Base-by-base conservation (phyloP, 305 asterid species). In the Fraxinus ornus region DNA sequence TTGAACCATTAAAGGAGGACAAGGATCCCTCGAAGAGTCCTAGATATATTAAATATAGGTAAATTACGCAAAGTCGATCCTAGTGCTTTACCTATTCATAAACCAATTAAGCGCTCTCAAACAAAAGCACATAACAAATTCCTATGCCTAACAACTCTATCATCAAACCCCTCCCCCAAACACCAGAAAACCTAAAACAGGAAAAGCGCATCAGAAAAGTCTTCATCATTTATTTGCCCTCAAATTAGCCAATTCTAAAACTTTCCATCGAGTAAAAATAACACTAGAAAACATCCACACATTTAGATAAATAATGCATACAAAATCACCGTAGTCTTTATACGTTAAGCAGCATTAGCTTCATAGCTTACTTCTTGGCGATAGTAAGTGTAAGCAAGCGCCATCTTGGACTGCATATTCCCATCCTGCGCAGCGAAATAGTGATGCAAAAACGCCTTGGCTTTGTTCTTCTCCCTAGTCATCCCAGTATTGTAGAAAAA, bases 381-480 rank as follows among this genome's bases (percentile, higher is more conserved):
- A 82, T 87, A 89, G 83, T 90, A 92, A 81, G 91, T 89, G 85
- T 86, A 90, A 5, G 98, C 98, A 55, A 92, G 84, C 66, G 92
- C 95, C 97, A 94, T 88, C 82, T 94, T 92, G 37, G 97, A 90
- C 91, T 94, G 98, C 97, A 89, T 89, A 93, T 94, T 93, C 33
- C 99, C 99, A 10, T 91, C 94, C 79, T 87, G 86, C 5, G 98
- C 93, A 22, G 98, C 98, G 81, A 95, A 95, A 84, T 86, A 78
- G 74, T 91, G 95, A 37, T 92, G 87, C 92, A 95, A 70, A 85
- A 95, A 91, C 24, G 95, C 91, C 89, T 91, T 94, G 4, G 91
- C 91, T 37, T 94, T 91, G 81, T 82, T 90, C 89, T 85, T 92
- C 84, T 94, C 98, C 86, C 89, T 93, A 83, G 91, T 91, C 81